phyloP scores from a whole-genome alignment of 2,329 filamentous ascomycete genomes.

The Zasmidium cellare region DNA sequence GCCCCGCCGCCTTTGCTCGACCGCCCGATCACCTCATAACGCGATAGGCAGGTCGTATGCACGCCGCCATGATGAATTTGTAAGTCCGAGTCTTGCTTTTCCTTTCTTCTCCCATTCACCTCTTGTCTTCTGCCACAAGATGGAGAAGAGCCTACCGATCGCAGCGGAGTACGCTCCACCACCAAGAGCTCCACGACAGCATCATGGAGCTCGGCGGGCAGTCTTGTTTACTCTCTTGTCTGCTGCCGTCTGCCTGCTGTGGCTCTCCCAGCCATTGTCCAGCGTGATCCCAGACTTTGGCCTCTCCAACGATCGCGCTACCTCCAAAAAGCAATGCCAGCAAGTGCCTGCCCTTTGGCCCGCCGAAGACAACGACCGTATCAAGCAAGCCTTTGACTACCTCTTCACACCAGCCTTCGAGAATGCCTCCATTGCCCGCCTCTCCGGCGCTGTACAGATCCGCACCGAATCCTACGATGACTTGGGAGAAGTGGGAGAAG shows the following conservation, averaged over 20 bases:
- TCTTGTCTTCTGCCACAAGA: constrained; percentile 11
- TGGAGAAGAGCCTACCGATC: constrained; percentile 30
- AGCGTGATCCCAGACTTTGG: background rate
- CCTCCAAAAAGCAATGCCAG: constrained; percentile 19
- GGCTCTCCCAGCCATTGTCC: constrained; percentile 11
- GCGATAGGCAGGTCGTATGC: background rate
- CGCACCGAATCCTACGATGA: constrained; percentile 59
- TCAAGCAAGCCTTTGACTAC: constrained; percentile 33
- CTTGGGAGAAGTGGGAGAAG: constrained; percentile 54
- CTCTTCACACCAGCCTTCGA: constrained; percentile 32
- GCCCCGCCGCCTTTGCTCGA: background rate
- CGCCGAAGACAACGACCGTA: constrained; percentile 19
- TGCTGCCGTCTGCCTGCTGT: constrained; percentile 14
- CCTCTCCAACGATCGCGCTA: background rate
- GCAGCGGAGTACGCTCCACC: constrained; percentile 20
- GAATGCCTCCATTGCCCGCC: constrained; percentile 43
- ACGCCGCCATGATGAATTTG: background rate
- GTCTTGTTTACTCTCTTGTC: constrained; percentile 14
- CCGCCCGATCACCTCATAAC: background rate
- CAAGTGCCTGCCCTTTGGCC: constrained; percentile 33
- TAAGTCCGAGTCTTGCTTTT: background rate
- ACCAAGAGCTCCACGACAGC: constrained; percentile 12
- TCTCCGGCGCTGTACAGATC: constrained; percentile 58
- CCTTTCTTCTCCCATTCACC: constrained; percentile 3
- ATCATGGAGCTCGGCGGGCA: constrained; percentile 12